phyloP scores from a whole-genome alignment of 2,329 filamentous ascomycete species.

The Alternaria ventricosa region DNA sequence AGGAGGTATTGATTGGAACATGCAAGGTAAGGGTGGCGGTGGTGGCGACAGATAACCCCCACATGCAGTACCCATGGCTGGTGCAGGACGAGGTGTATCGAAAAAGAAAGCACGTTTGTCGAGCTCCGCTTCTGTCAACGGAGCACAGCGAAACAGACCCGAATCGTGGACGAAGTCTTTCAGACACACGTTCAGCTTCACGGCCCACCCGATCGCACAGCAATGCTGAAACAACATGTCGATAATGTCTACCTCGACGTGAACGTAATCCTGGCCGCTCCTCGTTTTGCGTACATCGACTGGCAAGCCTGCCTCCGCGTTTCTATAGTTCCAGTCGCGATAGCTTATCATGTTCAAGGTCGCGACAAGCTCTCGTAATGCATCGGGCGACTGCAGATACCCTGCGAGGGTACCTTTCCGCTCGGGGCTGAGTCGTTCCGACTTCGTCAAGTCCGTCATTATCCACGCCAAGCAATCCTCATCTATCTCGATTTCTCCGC shows the following conservation, averaged over 20 bases:
- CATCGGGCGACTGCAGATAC: slow-evolving; percentile 32
- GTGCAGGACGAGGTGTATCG: background rate
- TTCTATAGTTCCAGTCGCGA: slow-evolving; percentile 35
- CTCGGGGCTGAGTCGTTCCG: slow-evolving; percentile 58
- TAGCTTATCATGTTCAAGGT: slow-evolving; percentile 34
- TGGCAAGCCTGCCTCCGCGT: slow-evolving; percentile 26
- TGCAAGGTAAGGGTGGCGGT: background rate
- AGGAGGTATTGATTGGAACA: background rate
- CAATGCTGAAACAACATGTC: slow-evolving; percentile 37
- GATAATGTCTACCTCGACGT: slow-evolving; percentile 34
- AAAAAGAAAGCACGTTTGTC: slow-evolving; percentile 33
- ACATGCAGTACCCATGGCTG: background rate
- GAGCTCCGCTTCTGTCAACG: slow-evolving; percentile 7
- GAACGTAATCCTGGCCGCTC: slow-evolving; percentile 33
- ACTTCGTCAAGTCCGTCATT: slow-evolving; percentile 58
- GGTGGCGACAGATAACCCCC: background rate
- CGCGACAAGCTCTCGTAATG: slow-evolving; percentile 30
- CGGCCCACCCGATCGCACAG: slow-evolving; percentile 29
- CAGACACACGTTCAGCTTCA: slow-evolving; percentile 25
- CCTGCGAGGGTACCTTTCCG: slow-evolving; percentile 46
- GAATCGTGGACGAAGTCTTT: background rate
- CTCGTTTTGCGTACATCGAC: slow-evolving; percentile 28
- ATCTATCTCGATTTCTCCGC: slow-evolving; percentile 45
- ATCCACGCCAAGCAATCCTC: slow-evolving; percentile 52
- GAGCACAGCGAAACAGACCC: slow-evolving; percentile 5